Base-by-base conservation (phyloP, 768 basidiomycete species). In the Lactifluus subvellereus region DNA sequence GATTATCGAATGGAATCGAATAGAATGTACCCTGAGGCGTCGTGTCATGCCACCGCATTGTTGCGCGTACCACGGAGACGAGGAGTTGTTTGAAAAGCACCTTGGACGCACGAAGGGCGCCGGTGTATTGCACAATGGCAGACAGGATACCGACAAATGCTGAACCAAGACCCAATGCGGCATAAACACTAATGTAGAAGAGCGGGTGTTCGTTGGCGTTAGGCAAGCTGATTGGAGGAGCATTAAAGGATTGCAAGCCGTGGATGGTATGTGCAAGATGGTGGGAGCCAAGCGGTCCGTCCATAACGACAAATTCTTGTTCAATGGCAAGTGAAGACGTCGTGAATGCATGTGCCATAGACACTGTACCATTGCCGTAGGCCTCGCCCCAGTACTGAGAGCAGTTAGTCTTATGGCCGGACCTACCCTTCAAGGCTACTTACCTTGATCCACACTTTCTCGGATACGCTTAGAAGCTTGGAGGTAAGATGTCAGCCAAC, bases 11-110 rank as follows among this genome's bases (percentile, higher is more conserved):
- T 47, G 11, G 27, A n/a, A 49, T 58, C 27, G 54, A 32, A 43
- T 14, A 10, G 57, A 18, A n/a, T 42, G 53, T 68, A 79, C 89
- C 90, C 73, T 88, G 84, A 1, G 91, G 91, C 0, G 91, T 93
- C 0, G 87, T 85, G 70, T 93, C 90, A 69, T 87, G 86, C 79
- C 88, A 91, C 58, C 91, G 80, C 80, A 94, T 91, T 6, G 92
- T 92, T 8, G 91, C 89, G 14, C 84, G 79, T 18, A 92, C 85
- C 10, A 94, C 88, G 0, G 82, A 82, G 7, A 79, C 81, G 57
- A 94, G 74, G 42, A 94, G 74, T 55, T 79, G 77, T 67, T 75
- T 81, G 70, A 77, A 80, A 38, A 77, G 67, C 3, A 70, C 66
- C 45, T 73, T 68, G 38, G 74, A 76, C 8, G 73, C 77, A 45